Evolutionary conservation across 75 land plant species (phyloP), one percentile per base, ranked within the genome.

Genomic region (Adiantum capillusveneris): DNA sequence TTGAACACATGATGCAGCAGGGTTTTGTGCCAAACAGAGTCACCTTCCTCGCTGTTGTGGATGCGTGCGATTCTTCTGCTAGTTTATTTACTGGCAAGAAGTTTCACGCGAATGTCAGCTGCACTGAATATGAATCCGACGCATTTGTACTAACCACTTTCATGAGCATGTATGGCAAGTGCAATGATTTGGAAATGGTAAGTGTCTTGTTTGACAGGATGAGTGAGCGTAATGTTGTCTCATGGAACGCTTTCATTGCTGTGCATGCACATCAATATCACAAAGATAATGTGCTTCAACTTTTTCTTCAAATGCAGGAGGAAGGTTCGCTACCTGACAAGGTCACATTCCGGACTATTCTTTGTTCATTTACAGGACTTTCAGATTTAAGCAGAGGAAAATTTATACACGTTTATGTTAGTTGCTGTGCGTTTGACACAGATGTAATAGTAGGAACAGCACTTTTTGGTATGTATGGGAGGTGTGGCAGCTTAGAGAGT

Each of bases 211-310:
- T 83, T 56, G 79, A 83, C 26, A 62, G 59, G 65, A 67, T 83
- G 76, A 31, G 60, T 48, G 29, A 43, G 0, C 67, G 65, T 19
- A 79, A 43, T 57, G 44, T 61, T 26, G 51, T 79, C 19, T 71
- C 85, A 11, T 83, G 85, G 85, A 83, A 83, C 53, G 51, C 57
- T 1, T 41, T 83, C 58, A 25, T 78, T 42, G 66, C 82, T 0
- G 82, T 65, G n/a, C 64, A 55, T 62, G 74, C 77, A 0, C 16
- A 44, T 37, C 62, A 72, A 42, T 31, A 19, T n/a, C 72, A 75
- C 19, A 39, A 42, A 25, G 62, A 62, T 17, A 56, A 52, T 30
- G 76, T 75, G 11, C 0, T 53, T n/a, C 50, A 62, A 39, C 16
- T 71, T 50, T 83, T 78, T 57, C 5, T 22, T 44, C 6, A 41